Percentiles rank a stretch among this genome's conserved stretches.
Conservation (phyloP, 768 basidiomycete genomes). For the Podaxis carcinomalis region DNA sequence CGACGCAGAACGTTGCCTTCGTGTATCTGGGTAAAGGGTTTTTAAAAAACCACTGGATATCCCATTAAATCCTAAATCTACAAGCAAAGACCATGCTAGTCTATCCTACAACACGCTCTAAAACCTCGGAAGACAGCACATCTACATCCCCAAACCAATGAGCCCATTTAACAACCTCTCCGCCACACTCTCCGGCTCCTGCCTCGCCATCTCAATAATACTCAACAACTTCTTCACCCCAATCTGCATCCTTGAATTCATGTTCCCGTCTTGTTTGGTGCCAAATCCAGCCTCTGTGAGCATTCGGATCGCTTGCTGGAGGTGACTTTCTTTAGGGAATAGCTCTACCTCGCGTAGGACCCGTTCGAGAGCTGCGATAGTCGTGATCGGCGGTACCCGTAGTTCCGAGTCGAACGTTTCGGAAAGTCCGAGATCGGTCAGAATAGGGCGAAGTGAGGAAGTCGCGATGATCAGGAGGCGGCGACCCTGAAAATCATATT, state of each 20-base stretch:
- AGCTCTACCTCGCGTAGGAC: conserved; percentile 79
- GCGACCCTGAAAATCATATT: conserved; percentile 55
- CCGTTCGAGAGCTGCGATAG: conserved; percentile 64
- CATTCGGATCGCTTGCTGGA: conserved; percentile 55
- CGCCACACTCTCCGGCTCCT: conserved; percentile 83
- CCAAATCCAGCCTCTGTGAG: conserved; percentile 72
- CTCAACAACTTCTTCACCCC: conserved; percentile 94
- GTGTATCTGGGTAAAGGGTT: neutral
- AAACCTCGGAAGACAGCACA: neutral
- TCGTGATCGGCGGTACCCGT: conserved; percentile 76
- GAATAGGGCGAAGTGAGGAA: conserved; percentile 80
- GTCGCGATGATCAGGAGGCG: conserved; percentile 91
- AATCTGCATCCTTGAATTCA: conserved; percentile 56
- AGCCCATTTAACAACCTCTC: conserved; percentile 63
- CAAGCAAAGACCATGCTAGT: neutral
- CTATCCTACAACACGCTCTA: conserved; percentile 1
- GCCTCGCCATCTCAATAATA: conserved; percentile 93
- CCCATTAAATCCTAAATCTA: neutral
- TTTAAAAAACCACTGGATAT: neutral
- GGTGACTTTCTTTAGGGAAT: conserved; percentile 56
- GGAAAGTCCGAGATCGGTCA: conserved; percentile 84
- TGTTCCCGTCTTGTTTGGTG: conserved; percentile 36
- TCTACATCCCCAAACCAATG: conserved; percentile 45
- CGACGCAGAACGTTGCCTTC: neutral
- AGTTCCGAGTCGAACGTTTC: conserved; percentile 88